phyloP scores from a whole-genome alignment of 1,284 basidiomycete species.

The Mycena sp. region DNA sequence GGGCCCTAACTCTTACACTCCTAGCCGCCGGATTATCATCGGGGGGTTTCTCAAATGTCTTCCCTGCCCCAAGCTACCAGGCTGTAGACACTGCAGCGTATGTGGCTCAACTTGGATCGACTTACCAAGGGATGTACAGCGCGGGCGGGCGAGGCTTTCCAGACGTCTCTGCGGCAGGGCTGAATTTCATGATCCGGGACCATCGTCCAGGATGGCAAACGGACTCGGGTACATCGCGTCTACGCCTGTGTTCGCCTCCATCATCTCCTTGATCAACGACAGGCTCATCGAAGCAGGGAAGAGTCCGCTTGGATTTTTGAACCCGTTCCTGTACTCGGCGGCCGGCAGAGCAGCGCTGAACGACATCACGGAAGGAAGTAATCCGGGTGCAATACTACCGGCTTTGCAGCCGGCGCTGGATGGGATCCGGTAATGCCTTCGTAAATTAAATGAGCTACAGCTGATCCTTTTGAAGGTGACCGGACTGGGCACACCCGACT shows the following conservation, averaged over 20 bases:
- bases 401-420: slow-evolving; percentile 41
- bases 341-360: slow-evolving; percentile 12
- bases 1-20: background rate
- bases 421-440: slow-evolving; percentile 9
- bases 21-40: slow-evolving; percentile 31
- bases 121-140: background rate
- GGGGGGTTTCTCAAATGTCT: slow-evolving; percentile 60
- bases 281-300: slow-evolving; percentile 4
- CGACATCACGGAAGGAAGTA: slow-evolving; percentile 37
- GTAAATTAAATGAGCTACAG: background rate
- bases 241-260: slow-evolving; percentile 9
- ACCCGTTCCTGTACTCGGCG: slow-evolving; percentile 18
- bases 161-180: background rate
- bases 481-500: slow-evolving; percentile 3
- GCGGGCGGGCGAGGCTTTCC: background rate
- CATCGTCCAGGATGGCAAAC: background rate
- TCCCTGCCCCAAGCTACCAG: slow-evolving; percentile 29
- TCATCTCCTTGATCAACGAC: slow-evolving; percentile 17
- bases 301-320: slow-evolving; percentile 16
- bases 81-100: background rate
- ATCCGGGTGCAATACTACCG: slow-evolving; percentile 64
- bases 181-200: background rate
- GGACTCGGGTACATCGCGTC: background rate
- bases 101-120: background rate
- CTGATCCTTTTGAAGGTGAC: slow-evolving; percentile 1